Conservation (phyloP, 2,329 filamentous ascomycete species). For the Zymoseptoria ardabiliae region DNA sequence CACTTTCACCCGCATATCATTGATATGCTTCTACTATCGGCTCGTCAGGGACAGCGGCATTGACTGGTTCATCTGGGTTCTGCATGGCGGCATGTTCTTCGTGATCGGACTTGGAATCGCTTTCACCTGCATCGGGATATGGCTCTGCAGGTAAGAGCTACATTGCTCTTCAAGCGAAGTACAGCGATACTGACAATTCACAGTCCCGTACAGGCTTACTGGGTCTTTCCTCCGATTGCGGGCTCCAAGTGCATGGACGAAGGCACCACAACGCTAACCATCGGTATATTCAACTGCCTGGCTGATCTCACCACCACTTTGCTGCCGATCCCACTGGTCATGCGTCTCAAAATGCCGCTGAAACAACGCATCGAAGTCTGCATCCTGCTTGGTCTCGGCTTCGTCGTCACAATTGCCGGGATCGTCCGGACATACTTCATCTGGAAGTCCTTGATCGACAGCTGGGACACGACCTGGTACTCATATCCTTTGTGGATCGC, state of each 20-base stretch:
- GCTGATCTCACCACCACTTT: slow-evolving; percentile 38
- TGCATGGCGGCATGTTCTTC: slow-evolving; percentile 34
- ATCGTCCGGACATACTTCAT: slow-evolving; percentile 36
- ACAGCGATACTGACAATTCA: slow-evolving; percentile 7
- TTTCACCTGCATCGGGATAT: slow-evolving; percentile 33
- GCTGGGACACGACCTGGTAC: slow-evolving; percentile 38
- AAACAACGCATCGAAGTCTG: slow-evolving; percentile 35
- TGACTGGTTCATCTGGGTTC: slow-evolving; percentile 33
- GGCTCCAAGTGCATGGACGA: slow-evolving; percentile 36
- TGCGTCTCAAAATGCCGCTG: slow-evolving; percentile 37
- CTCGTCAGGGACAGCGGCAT: slow-evolving; percentile 36
- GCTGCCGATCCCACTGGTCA: slow-evolving; percentile 38
- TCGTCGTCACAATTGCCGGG: slow-evolving; percentile 38
- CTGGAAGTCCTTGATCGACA: slow-evolving; percentile 34
- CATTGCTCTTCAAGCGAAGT: not conserved
- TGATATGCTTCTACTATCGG: slow-evolving; percentile 42
- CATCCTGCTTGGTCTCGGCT: slow-evolving; percentile 35
- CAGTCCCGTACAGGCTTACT: slow-evolving; percentile 37
- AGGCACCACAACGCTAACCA: slow-evolving; percentile 32
- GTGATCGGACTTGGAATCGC: slow-evolving; percentile 33
- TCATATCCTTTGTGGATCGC: slow-evolving; percentile 42
- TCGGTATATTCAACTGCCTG: slow-evolving; percentile 38
- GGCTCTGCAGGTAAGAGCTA: slow-evolving; percentile 32
- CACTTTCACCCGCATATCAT: slow-evolving; percentile 37
- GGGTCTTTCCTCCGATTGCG: slow-evolving; percentile 30